These are phyloP conservation scores for Lavandula angustifolia DNA, from an alignment of 257 asterid species.

Conservation along the genomic window DNA sequence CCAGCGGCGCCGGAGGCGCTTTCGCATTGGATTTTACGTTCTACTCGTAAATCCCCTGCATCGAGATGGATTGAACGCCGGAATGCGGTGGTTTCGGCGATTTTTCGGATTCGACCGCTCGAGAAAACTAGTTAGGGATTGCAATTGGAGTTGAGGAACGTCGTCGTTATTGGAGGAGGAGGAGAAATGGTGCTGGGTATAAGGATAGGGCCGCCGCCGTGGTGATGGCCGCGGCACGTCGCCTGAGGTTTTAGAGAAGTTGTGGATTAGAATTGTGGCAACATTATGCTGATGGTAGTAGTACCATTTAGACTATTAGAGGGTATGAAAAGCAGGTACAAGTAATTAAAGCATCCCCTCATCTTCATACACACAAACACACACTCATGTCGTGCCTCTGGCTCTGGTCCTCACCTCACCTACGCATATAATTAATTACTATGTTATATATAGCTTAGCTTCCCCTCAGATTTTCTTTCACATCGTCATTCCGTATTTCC, in stretches of 20 bases:
- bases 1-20: neutral
- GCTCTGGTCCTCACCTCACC: slow-evolving; percentile 44
- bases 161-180: slow-evolving; percentile 31
- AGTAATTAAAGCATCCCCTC: slow-evolving; percentile 16
- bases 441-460: slow-evolving; percentile 27
- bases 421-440: slow-evolving; percentile 24
- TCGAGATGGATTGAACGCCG: slow-evolving; percentile 22
- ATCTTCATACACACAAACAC: slow-evolving; percentile 26
- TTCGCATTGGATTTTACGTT: slow-evolving; percentile 14
- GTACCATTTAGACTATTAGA: too few species aligned
- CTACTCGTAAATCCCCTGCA: slow-evolving; percentile 41
- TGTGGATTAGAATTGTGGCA: slow-evolving; percentile 20
- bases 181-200: slow-evolving; percentile 33
- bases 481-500: slow-evolving; percentile 49
- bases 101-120: too few species aligned
- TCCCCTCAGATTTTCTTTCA: slow-evolving; percentile 52
- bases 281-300: too few species aligned
- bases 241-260: slow-evolving; percentile 30
- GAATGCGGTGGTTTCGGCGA: slow-evolving; percentile 32
- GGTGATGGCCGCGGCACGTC: slow-evolving; percentile 50
- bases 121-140: neutral
- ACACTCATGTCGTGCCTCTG: slow-evolving; percentile 50
- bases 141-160: slow-evolving; percentile 23
- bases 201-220: slow-evolving; percentile 15
- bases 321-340: too few species aligned